Percentiles rank a stretch among this genome's conserved stretches.
These are phyloP conservation scores for Lignosus rhinocerotis DNA, from an alignment of 1,284 basidiomycete genomes.

Conservation along the genomic window DNA sequence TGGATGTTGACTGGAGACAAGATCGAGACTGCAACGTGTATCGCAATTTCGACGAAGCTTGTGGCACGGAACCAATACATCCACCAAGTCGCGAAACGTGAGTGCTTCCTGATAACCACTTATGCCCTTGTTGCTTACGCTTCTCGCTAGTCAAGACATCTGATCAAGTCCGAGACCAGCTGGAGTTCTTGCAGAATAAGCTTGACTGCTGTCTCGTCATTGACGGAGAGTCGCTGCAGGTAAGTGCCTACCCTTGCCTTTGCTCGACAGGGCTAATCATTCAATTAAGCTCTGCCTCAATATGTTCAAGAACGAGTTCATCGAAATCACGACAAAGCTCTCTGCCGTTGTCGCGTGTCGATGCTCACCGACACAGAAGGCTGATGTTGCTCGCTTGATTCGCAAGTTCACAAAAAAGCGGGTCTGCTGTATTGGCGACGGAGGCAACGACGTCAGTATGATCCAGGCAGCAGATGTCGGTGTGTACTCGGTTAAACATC, in stretches of 20 bases:
- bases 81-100: conserved; percentile 93
- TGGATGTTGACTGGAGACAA: conserved; percentile 99
- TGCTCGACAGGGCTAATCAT: neutral
- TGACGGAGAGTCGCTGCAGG: conserved; percentile 96
- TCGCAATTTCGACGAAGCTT: conserved; percentile 96
- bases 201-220: conserved; percentile 98
- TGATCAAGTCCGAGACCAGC: conserved; percentile 82
- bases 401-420: conserved; percentile 88
- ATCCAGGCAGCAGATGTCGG: conserved; percentile 95
- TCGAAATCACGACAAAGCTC: conserved; percentile 93
- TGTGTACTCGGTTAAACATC: conserved; percentile 41
- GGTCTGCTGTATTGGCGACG: conserved; percentile 97
- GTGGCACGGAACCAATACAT: conserved; percentile 97
- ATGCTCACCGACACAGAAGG: conserved; percentile 98
- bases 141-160: conserved; percentile 69
- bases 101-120: conserved; percentile 33
- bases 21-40: conserved; percentile 98
- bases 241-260: conserved; percentile 28
- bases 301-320: conserved; percentile 90
- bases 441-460: conserved; percentile 96
- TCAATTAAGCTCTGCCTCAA: conserved; percentile 77
- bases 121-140: conserved; percentile 7
- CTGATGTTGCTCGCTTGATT: conserved; percentile 93
- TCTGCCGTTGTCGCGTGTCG: conserved; percentile 97
- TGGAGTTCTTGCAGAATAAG: conserved; percentile 96